Evolutionary conservation across 306 rosid species (phyloP).

Genomic region (Quercus engelmannii): DNA sequence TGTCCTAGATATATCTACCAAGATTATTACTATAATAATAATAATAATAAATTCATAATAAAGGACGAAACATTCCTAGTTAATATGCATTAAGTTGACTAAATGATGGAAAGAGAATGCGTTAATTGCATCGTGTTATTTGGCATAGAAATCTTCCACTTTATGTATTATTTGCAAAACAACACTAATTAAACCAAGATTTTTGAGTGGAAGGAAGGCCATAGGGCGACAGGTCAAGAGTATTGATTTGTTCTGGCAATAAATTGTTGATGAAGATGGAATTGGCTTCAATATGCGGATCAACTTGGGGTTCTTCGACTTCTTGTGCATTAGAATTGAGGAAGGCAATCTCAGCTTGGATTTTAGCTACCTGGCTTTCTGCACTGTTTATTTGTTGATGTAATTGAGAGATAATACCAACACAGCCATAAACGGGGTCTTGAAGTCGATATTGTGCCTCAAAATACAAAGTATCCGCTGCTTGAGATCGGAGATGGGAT

Average conservation of each 20-base stretch:
- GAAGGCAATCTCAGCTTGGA: slow-evolving; percentile 47
- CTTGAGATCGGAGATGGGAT: slow-evolving; percentile 33
- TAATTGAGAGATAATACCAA: slow-evolving; percentile 48
- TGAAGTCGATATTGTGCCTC: slow-evolving; percentile 59
- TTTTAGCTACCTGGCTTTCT: slow-evolving; percentile 45
- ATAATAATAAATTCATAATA: too few species aligned
- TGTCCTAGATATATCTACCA: too few species aligned
- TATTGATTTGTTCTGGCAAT: slow-evolving; percentile 21
- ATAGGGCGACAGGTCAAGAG: slow-evolving; percentile 14
- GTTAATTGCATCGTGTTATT: not conserved
- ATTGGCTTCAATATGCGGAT: slow-evolving; percentile 6
- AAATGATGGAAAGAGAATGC: not conserved
- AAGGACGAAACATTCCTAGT: not conserved
- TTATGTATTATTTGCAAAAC: not conserved
- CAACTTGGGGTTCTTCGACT: not conserved
- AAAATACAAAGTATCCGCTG: slow-evolving; percentile 49
- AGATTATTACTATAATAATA: too few species aligned
- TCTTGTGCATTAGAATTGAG: slow-evolving; percentile 10
- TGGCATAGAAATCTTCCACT: too few species aligned
- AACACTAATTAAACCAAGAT: slow-evolving; percentile 20
- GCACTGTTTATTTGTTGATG: slow-evolving; percentile 40
- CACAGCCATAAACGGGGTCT: slow-evolving; percentile 77
- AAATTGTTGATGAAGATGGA: slow-evolving; percentile 3
- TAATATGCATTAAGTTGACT: not conserved
- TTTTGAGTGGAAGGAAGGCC: slow-evolving; percentile 14